These are phyloP conservation scores for Hericium rajendrae DNA, from an alignment of 768 basidiomycete species.

Conservation along the genomic window DNA sequence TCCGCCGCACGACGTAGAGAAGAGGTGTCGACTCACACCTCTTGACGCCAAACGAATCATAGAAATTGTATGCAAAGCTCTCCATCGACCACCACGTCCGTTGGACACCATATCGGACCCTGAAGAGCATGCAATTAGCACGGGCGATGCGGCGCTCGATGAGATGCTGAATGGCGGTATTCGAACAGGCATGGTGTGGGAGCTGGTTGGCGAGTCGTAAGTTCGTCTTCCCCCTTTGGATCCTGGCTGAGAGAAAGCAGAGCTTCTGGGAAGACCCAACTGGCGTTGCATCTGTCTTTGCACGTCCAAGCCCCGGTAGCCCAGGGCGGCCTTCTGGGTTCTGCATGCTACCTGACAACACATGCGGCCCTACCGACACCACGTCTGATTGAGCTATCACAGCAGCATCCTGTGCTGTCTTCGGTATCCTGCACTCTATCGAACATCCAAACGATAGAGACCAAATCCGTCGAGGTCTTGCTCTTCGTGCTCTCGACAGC, in stretches of 20 bases:
- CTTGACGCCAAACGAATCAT: constrained; percentile 43
- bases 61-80: constrained; percentile 36
- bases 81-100: constrained; percentile 27
- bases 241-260: constrained; percentile 29
- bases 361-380: constrained; percentile 57
- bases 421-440: constrained; percentile 34
- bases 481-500: constrained; percentile 43
- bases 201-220: constrained; percentile 84
- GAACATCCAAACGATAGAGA: constrained; percentile 53
- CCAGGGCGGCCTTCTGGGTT: constrained; percentile 52
- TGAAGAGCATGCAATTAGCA: constrained; percentile 47
- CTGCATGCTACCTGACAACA: constrained; percentile 71
- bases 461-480: constrained; percentile 45
- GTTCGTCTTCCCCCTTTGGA: constrained; percentile 5
- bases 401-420: constrained; percentile 39
- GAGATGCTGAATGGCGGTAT: constrained; percentile 70
- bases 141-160: constrained; percentile 69
- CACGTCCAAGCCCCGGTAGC: constrained; percentile 59
- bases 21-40: constrained; percentile 42
- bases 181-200: constrained; percentile 73
- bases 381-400: constrained; percentile 57
- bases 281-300: constrained; percentile 78
- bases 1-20: constrained; percentile 41
- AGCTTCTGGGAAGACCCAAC: constrained; percentile 89
- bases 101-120: constrained; percentile 31